Base-by-base conservation (phyloP, 1,284 basidiomycete species). In the Baeospora myosura region DNA sequence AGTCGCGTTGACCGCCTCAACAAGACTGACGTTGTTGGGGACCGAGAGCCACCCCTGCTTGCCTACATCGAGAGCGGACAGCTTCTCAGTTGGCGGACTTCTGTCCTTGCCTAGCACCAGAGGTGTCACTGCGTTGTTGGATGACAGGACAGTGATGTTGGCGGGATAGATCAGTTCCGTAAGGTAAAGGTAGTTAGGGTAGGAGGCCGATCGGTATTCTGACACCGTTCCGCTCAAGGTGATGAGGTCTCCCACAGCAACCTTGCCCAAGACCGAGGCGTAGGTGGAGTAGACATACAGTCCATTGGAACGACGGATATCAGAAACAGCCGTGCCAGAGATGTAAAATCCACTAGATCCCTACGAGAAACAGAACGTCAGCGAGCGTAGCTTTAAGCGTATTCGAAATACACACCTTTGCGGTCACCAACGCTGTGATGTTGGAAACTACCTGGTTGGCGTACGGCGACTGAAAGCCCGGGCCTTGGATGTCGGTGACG, bases 101-200 rank as follows among this genome's bases (percentile, higher is more conserved):
- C 75, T 64, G 50, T 79, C 74, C 36, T 61, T 57, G 4, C 77
- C 77, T n/a, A 82, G 65, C 21, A 79, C 57, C 11, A 70, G 45
- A 10, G 77, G 73, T 0, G 50, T 59, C 21, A 78, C 57, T 1
- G 63, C 52, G 52, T 78, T 71, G 45, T 65, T 66, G 3, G 64
- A 59, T 0, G 76, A 78, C 4, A 72, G 46, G 3, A 74, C 60
- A 0, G 48, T 56, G 46, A 81, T 64, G 41, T 69, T 61, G 16
- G 63, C 57, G 0, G 76, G 71, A 11, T 58, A 64, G 12, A 53
- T 57, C 17, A 82, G 56, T 52, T 81, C 74, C 3, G 76, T 79
- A 25, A 70, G 56, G 34, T 59, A 66, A 0, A 81, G 63, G 51
- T 78, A 63, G 50, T 73, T 69, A 3, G 66, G 63, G 3, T 53